Conservation (phyloP, 257 asterid species). For the Galeopsis tetrahit region DNA sequence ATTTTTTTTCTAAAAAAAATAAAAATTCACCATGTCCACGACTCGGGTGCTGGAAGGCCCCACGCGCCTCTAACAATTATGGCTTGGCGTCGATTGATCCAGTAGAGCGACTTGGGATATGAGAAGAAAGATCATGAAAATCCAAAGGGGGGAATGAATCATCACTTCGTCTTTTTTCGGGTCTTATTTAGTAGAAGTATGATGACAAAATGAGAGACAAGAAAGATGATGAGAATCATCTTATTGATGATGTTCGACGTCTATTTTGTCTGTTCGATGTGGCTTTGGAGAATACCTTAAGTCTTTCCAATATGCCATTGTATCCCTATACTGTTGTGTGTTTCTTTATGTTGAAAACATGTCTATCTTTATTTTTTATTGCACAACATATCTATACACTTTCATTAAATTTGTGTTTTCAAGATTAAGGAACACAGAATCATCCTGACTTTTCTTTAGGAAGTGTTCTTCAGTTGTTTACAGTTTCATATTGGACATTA, state of each 20-base stretch:
- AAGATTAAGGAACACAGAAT: background rate
- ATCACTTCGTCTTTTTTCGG: slow-evolving; percentile 80
- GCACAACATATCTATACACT: background rate
- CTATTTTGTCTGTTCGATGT: slow-evolving; percentile 84
- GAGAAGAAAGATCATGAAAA: slow-evolving; percentile 43
- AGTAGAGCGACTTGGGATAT: slow-evolving; percentile 89
- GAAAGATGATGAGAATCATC: slow-evolving; percentile 59
- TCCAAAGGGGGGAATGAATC: slow-evolving; percentile 41
- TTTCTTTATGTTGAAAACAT: slow-evolving; percentile 4
- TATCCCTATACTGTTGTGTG: slow-evolving; percentile 55
- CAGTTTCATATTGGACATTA: background rate
- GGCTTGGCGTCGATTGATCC: slow-evolving; percentile 84
- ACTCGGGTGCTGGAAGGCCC: background rate
- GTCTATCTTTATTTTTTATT: slow-evolving; percentile 7
- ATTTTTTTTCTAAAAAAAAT: too few species aligned
- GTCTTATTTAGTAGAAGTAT: slow-evolving; percentile 75
- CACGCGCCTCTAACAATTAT: background rate
- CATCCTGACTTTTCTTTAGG: background rate
- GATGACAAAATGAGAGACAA: slow-evolving; percentile 78
- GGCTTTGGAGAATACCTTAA: slow-evolving; percentile 82
- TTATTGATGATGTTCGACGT: slow-evolving; percentile 75
- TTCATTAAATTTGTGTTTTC: slow-evolving; percentile 1
- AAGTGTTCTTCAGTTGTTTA: background rate
- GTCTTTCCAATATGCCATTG: slow-evolving; percentile 90
- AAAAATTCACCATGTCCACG: background rate